Base-by-base conservation (phyloP, 1,284 basidiomycete genomes). In the Tilletia indica region DNA sequence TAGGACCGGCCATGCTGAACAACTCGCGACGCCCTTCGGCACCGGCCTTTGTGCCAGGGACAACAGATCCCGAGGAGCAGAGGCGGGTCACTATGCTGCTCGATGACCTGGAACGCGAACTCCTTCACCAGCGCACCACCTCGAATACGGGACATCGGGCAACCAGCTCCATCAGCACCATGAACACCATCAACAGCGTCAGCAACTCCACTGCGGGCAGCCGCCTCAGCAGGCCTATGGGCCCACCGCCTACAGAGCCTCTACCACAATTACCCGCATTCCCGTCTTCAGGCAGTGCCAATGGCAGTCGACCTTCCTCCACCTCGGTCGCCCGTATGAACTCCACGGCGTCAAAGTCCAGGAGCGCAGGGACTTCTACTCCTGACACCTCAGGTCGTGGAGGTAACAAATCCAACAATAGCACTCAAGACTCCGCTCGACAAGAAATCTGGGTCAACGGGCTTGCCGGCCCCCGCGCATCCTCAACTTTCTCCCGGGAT, bases 31-130 rank as follows among this genome's bases (percentile, higher is more conserved):
- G 12, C 2, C 47, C 47, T n/a, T n/a, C 12, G 47, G 47, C 47
- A n/a, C 12, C n/a, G 47, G 11, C 47, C 47, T 48, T 48, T 31
- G 25, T 31, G 2, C 25, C 25, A 31, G 25, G 25, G 25, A 31
- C 42, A 45, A 8, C 42, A 45, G 42, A 45, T 45, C 42, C 34
- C 5, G 56, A 64, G 19, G 61, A 64, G 38, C 61, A 64, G 36
- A 64, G 19, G 14, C 61, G 61, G 36, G 61, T 64, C 34, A 64
- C 61, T 16, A 64, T 64, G 61, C 31, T 64, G 61, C 61, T 64
- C 12, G 61, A 64, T 38, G 61, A 64, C 31, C 61, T 64, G 36
- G 61, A 64, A 39, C 34, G 38, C 31, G 61, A 64, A 39, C 38
- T 64, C 6, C 34, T 64, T 14, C 31, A 25, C 34, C 61, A 64